Base-by-base conservation (phyloP, 306 rosid genomes). In the Argentina anserina region DNA sequence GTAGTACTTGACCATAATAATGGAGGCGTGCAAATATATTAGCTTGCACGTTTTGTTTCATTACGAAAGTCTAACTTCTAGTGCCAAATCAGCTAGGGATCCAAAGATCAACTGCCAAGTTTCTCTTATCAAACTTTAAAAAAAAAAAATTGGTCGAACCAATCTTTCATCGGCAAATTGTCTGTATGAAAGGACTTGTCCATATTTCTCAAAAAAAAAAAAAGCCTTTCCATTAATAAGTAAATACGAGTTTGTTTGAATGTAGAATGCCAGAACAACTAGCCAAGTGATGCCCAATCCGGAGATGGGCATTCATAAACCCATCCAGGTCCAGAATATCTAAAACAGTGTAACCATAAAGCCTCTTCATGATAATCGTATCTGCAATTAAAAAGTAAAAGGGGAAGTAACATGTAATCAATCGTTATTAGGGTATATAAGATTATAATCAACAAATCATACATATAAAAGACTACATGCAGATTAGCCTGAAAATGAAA, bases 261-360 rank as follows among this genome's bases (percentile, higher is more conserved):
- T n/a, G 34, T 9, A 67, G 3, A 59, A 49, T 43, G 34, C 53
- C 9, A 17, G 10, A 36, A 36, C 53, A 21, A 47, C 79, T 87
- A 83, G 70, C 47, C 45, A 31, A 87, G 75, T 60, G 86, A 83
- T 11, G 93, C 91, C 97, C 98, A 90, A 78, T 85, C 89, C 55
- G 94, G 96, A 80, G 84, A 73, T 40, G 96, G 96, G 85, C 96
- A 90, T 63, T 88, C 95, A 62, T 90, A 92, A 18, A 46, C 50
- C 98, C 98, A 92, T 70, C 85, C 98, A 6, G 98, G 91, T 76
- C 95, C 98, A 39, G 91, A 77, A 69, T 90, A 90, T 36, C 80
- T 75, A 78, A 81, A 36, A 81, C 97, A 90, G 71, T 90, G 98
- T 41, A 90, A 84, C 97, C 97, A 88, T 67, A 92, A 65, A 39